phyloP scores from a whole-genome alignment of 2,329 filamentous ascomycete genomes.

The Didymella pomorum region DNA sequence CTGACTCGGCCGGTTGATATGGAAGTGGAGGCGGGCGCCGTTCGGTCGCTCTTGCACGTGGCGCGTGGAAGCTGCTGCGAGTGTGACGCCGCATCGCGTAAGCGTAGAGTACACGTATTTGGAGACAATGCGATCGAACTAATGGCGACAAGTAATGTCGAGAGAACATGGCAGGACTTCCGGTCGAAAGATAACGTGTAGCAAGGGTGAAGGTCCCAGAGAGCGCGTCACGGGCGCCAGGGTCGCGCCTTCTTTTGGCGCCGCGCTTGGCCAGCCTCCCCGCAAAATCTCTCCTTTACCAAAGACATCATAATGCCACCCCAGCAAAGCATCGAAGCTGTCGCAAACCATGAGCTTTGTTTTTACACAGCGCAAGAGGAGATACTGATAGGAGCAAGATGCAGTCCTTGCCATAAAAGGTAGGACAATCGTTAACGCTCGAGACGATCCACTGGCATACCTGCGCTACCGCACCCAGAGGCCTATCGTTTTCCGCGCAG shows the following conservation, averaged over 20 bases:
- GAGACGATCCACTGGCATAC: background rate
- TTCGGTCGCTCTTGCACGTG: background rate
- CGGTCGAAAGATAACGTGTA: background rate
- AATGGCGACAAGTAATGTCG: background rate
- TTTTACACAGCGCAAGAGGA: background rate
- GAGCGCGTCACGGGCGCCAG: background rate
- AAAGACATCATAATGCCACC: background rate
- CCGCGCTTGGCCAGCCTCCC: background rate
- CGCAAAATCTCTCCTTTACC: background rate
- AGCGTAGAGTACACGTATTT: background rate
- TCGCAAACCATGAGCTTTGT: background rate
- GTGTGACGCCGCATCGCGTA: background rate
- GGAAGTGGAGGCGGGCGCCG: background rate
- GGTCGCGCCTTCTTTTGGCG: background rate
- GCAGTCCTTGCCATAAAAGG: background rate
- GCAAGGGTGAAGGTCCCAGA: background rate
- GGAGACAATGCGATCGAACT: background rate
- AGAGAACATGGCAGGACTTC: background rate
- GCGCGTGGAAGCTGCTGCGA: background rate
- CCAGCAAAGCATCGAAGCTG: background rate
- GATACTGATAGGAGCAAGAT: background rate
- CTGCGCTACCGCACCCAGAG: background rate
- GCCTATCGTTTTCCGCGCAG: conserved; percentile 3
- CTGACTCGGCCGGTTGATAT: background rate
- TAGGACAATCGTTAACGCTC: background rate